Evolutionary conservation across 768 basidiomycete genomes (phyloP), one percentile per base, ranked within the genome.

Genomic region (Mycena rebaudengoi): DNA sequence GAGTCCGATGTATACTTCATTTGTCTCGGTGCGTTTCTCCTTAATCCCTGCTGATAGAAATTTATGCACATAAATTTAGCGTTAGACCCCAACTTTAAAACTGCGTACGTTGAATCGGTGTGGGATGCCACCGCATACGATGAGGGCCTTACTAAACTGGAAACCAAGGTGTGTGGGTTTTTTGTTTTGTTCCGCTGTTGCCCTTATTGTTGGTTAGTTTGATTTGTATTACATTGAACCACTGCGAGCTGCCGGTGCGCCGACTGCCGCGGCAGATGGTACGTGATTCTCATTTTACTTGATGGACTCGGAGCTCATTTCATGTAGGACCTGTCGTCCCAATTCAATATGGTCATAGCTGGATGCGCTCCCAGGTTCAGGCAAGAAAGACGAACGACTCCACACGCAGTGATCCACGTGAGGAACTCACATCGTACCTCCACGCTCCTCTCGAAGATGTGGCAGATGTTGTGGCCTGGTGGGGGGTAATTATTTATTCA

Each of bases 1-100:
- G 44, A 74, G 11, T 66, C 54, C 37, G 66, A 75, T 61, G 57
- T 64, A 2, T 73, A 73, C 48, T 73, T 74, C 60, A 68, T 71
- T 14, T 68, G 66, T 45, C 55, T 75, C 39, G 69, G 75, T 74
- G 43, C n/a, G 60, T 37, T 23, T 48, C 11, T 63, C 29, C 60
- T 56, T 60, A 28, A 5, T 18, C 37, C 16, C 25, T 28, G 10
- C 11, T 37, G 35, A 37, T 18, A 53, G 6, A 33, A 13, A 8
- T 35, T 16, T 32, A 16, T 28, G 13, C 8, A 16, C 23, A 11
- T n/a, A n/a, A n/a, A n/a, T 4, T 26, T 18, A 53, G 51, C 51
- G 16, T 20, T 53, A 10, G 51, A 53, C 26, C 51, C 51, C 37
- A 53, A 53, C 51, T 37, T 39, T 39, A 53, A 53, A n/a, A 53